Evolutionary conservation across 1,284 basidiomycete species (phyloP).

Genomic region (Wallemia hederae): DNA sequence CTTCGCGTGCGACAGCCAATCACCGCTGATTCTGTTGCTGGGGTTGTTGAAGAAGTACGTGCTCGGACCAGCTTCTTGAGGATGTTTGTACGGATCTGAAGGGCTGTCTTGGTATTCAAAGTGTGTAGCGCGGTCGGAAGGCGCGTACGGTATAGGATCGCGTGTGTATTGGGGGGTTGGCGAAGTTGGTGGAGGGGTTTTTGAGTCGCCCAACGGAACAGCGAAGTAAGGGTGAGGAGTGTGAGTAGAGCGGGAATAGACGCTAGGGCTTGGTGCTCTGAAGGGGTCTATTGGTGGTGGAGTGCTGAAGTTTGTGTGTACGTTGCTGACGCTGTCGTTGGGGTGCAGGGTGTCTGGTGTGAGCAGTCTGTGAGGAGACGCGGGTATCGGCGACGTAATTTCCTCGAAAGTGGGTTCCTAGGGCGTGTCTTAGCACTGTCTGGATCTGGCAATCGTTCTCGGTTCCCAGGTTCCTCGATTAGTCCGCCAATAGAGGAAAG

Average conservation of each 20-base stretch:
- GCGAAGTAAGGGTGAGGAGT: not conserved
- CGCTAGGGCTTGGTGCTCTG: not conserved
- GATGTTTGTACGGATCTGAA: not conserved
- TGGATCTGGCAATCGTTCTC: not conserved
- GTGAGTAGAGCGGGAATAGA: not conserved
- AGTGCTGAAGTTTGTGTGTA: not conserved
- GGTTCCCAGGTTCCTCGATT: not conserved
- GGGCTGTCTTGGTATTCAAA: not conserved
- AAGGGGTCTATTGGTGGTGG: not conserved
- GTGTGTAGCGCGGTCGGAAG: not conserved
- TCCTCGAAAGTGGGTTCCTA: not conserved
- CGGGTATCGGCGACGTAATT: not conserved
- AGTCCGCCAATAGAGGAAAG: not conserved
- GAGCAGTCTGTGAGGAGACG: not conserved
- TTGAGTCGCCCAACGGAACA: not conserved
- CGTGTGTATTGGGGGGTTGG: not conserved
- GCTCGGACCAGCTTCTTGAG: not conserved
- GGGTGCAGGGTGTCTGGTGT: not conserved
- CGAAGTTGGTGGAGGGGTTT: not conserved
- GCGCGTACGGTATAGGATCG: not conserved
- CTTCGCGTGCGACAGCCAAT: not conserved
- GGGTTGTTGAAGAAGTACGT: not conserved
- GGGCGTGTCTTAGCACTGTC: no score
- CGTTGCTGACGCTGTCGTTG: not conserved
- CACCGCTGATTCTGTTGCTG: not conserved